Base-by-base conservation (phyloP, 768 basidiomycete genomes). In the Tephrocybe rancida region DNA sequence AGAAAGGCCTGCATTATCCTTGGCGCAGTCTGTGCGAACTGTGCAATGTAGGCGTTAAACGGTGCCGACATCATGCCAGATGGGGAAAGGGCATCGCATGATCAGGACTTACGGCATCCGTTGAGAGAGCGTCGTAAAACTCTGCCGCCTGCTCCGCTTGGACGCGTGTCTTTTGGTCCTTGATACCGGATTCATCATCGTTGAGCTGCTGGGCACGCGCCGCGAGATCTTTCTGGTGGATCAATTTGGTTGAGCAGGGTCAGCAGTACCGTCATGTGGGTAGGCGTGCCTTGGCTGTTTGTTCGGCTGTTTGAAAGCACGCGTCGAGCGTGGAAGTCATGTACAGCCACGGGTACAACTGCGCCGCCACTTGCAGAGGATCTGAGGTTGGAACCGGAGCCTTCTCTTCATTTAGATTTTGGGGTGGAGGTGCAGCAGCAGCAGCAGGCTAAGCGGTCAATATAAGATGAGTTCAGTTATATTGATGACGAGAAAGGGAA, bases 261-360 rank as follows among this genome's bases (percentile, higher is more conserved):
- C n/a, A n/a, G n/a, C n/a, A n/a, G n/a, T n/a, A n/a, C n/a, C n/a
- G n/a, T n/a, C n/a, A n/a, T n/a, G n/a, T n/a, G n/a, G n/a, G n/a
- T 41, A 21, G 8, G n/a, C 39, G n/a, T 41, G 19, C 39, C 39
- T 41, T 14, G 11, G 75, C 75, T 16, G 67, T 50, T 42, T 67
- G 58, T 61, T 78, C 72, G 35, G 35, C 35, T 16, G 35, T 37
- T 37, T 37, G 35, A 16, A 37, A 37, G 35, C 35, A 37, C 8
- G 35, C 35, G n/a, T 37, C 35, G 14, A 86, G 67, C 1, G 78
- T 79, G 10, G 81, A 77, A 4, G 74, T 73, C 84, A 87, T 86
- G 58, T 79, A 81, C 25, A 78, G 52, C 85, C 84, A 86, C 55
- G 84, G 78, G 55, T 83, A 81, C 16, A 74, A 64, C 52, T 83